These are phyloP conservation scores for Thermochaetoides thermophila DNA, from an alignment of 495 filamentous ascomycete species.

Conservation along the genomic window DNA sequence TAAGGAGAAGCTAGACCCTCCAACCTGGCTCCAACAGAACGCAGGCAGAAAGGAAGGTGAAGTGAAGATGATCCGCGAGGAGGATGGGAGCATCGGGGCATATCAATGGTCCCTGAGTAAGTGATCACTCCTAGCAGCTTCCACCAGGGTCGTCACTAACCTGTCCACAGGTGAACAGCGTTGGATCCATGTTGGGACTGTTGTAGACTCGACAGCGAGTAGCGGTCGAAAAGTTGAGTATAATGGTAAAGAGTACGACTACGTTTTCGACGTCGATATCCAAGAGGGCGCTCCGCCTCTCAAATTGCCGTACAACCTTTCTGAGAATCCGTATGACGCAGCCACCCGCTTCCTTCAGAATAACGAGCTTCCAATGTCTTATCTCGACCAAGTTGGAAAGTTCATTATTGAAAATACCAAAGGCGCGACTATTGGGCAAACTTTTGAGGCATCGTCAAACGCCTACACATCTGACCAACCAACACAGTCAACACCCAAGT, in stretches of 20 bases:
- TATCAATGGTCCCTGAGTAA: constrained; percentile 58
- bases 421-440: constrained; percentile 59
- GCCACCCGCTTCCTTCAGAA: constrained; percentile 83
- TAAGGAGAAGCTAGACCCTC: constrained; percentile 77
- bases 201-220: constrained; percentile 79
- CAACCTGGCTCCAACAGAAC: constrained; percentile 65
- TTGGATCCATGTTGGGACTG: constrained; percentile 84
- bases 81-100: constrained; percentile 62
- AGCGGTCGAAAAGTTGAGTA: constrained; percentile 57
- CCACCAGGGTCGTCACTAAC: constrained; percentile 3
- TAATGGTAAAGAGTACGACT: constrained; percentile 84
- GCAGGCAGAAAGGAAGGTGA: constrained; percentile 87
- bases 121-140: not conserved
- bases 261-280: constrained; percentile 96
- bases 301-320: constrained; percentile 85
- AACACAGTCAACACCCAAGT: constrained; percentile 37
- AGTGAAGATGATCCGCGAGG: constrained; percentile 74
- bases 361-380: constrained; percentile 80
- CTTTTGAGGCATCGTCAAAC: constrained; percentile 26
- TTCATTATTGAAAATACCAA: constrained; percentile 86
- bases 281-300: constrained; percentile 88
- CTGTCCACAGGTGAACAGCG: constrained; percentile 22
- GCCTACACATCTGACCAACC: constrained; percentile 68
- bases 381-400: constrained; percentile 84
- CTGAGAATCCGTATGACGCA: constrained; percentile 83